These are phyloP conservation scores for Coniochaeta pulveracea DNA, from an alignment of 2,329 filamentous ascomycete genomes.

Conservation along the genomic window DNA sequence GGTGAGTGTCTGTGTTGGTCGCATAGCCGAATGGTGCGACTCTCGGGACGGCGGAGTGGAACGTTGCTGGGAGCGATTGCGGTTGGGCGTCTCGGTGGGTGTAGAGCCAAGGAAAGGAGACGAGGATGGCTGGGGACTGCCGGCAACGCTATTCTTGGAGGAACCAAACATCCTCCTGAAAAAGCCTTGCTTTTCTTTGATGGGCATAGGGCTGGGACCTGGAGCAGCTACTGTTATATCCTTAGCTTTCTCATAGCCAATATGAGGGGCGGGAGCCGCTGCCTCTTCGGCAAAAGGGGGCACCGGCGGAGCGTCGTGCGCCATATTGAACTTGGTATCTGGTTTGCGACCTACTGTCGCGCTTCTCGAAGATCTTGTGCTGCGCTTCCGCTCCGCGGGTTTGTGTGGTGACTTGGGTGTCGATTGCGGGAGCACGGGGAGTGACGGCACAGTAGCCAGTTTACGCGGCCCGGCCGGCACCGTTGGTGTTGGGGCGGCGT, in stretches of 20 bases:
- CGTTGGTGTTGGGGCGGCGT: slow-evolving; percentile 78
- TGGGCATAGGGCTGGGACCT: slow-evolving; percentile 22
- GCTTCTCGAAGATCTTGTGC: slow-evolving; percentile 44
- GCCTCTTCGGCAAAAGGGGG: slow-evolving; percentile 28
- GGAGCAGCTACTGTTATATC: slow-evolving; percentile 19
- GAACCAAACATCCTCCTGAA: slow-evolving; percentile 87
- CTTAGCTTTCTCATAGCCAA: slow-evolving; percentile 49
- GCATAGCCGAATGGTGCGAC: slow-evolving; percentile 32
- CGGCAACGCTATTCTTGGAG: slow-evolving; percentile 39
- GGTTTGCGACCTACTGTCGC: slow-evolving; percentile 23
- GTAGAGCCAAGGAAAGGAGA: slow-evolving; percentile 22
- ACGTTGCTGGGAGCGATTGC: slow-evolving; percentile 32
- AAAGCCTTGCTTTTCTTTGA: slow-evolving; percentile 70
- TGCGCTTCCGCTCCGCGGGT: slow-evolving; percentile 38
- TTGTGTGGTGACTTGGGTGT: slow-evolving; percentile 23
- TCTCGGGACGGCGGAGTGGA: slow-evolving; percentile 40
- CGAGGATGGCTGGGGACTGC: slow-evolving; percentile 10
- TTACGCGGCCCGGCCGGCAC: slow-evolving; percentile 67
- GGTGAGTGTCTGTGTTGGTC: slow-evolving; percentile 47
- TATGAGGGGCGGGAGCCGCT: slow-evolving; percentile 45
- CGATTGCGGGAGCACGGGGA: slow-evolving; percentile 25
- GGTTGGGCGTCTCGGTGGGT: slow-evolving; percentile 24
- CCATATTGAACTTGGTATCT: slow-evolving; percentile 15
- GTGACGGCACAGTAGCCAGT: slow-evolving; percentile 21
- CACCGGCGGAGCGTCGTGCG: slow-evolving; percentile 17